A percentile compares a stretch with the other conserved stretches of the same genome.
Evolutionary conservation across 2,329 filamentous ascomycete genomes (phyloP).

Genomic region (Cercospora brassicicola): DNA sequence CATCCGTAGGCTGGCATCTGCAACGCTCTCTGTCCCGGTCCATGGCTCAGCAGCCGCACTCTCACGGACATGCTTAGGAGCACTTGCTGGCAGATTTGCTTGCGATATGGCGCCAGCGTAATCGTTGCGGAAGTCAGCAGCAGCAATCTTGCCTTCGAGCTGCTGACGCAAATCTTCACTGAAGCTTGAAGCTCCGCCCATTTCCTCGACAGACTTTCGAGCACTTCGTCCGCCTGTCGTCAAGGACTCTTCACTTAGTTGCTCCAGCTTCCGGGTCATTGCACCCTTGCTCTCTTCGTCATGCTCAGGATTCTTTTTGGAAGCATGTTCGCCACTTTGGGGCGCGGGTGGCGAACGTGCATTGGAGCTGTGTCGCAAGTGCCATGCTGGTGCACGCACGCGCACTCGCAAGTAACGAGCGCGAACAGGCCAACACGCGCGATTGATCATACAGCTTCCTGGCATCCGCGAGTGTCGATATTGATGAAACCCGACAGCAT

Average conservation of each 20-base stretch:
- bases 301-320: not conserved
- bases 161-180: conserved; percentile 60
- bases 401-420: conserved; percentile 45
- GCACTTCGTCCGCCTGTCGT: conserved; percentile 57
- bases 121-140: conserved; percentile 56
- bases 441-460: conserved; percentile 29
- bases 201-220: conserved; percentile 57
- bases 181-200: conserved; percentile 52
- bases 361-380: conserved; percentile 19
- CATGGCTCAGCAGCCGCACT: conserved; percentile 70
- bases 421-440: conserved; percentile 36
- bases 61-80: conserved; percentile 68
- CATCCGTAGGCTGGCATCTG: conserved; percentile 81
- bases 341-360: conserved; percentile 22
- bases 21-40: conserved; percentile 72
- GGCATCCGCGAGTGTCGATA: not conserved
- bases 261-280: conserved; percentile 58
- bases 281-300: conserved; percentile 50
- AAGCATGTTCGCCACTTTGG: conserved; percentile 18
- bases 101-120: conserved; percentile 41
- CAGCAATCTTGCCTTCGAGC: conserved; percentile 60
- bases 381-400: conserved; percentile 23
- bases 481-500: not conserved
- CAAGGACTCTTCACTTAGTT: conserved; percentile 62
- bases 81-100: conserved; percentile 47